Conservation (phyloP, 768 basidiomycete species). For the Cyclocybe aegerita region DNA sequence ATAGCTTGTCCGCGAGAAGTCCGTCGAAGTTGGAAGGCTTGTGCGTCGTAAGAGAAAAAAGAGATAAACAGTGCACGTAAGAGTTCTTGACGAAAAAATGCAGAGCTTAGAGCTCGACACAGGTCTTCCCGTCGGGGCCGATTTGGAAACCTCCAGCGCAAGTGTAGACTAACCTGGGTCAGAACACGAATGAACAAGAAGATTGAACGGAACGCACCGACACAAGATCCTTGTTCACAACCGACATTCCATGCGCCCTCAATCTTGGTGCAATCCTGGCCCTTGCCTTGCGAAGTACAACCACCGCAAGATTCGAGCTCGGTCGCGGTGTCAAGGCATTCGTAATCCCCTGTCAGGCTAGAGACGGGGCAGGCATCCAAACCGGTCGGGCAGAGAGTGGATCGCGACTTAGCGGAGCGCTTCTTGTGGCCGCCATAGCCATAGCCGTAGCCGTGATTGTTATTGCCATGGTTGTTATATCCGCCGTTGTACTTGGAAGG, state of each 20-base stretch:
- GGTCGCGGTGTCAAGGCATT: conserved; percentile 61
- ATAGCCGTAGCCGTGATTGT: conserved; percentile 10
- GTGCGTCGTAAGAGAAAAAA: no score
- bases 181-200: neutral
- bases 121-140: conserved; percentile 40
- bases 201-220: conserved; percentile 37
- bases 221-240: conserved; percentile 57
- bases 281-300: conserved; percentile 61
- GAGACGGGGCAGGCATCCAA: conserved; percentile 58
- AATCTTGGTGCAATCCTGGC: conserved; percentile 75
- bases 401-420: conserved; percentile 27
- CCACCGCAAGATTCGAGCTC: conserved; percentile 80
- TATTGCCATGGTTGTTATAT: conserved; percentile 11
- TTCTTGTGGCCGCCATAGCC: conserved; percentile 26
- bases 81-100: neutral
- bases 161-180: conserved; percentile 40
- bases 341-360: conserved; percentile 45
- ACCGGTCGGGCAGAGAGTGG: conserved; percentile 48
- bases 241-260: conserved; percentile 66
- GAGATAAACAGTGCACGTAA: no score
- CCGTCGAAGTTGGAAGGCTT: no score
- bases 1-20: no score
- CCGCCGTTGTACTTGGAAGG: conserved; percentile 24
- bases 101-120: conserved; percentile 18
- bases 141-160: conserved; percentile 51